A percentile compares a stretch with the other conserved stretches of the same genome.
These are phyloP conservation scores for Phylloporus rhodoxanthus DNA, from an alignment of 768 basidiomycete genomes.

Conservation along the genomic window DNA sequence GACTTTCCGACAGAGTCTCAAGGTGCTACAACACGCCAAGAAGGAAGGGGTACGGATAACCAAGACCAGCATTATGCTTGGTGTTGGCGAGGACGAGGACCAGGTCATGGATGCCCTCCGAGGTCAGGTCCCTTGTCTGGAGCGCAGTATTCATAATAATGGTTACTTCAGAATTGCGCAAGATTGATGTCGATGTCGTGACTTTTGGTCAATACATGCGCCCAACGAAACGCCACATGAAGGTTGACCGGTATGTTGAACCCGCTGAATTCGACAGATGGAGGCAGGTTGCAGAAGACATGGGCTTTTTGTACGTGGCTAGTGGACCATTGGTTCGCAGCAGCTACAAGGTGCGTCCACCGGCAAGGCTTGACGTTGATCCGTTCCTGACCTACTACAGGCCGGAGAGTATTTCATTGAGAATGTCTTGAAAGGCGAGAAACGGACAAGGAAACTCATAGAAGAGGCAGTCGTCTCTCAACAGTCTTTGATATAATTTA, in stretches of 20 bases:
- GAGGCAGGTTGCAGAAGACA: constrained; percentile 83
- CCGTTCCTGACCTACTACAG: constrained; percentile 34
- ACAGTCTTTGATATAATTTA: constrained; percentile 4
- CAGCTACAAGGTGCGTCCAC: constrained; percentile 83
- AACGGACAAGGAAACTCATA: constrained; percentile 31
- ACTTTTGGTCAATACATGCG: constrained; percentile 99
- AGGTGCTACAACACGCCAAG: constrained; percentile 79
- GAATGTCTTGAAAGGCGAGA: constrained; percentile 69
- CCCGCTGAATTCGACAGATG: constrained; percentile 90
- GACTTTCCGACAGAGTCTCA: constrained; percentile 78
- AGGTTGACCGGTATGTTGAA: constrained; percentile 93
- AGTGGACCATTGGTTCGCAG: constrained; percentile 94
- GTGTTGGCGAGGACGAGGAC: constrained; percentile 84
- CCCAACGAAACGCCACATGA: constrained; percentile 98
- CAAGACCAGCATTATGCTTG: constrained; percentile 98
- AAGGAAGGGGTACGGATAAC: constrained; percentile 79
- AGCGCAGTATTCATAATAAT: background rate
- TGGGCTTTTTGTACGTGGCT: constrained; percentile 97
- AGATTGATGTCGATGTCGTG: constrained; percentile 88
- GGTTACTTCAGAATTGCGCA: constrained; percentile 65
- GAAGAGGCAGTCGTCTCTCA: constrained; percentile 11
- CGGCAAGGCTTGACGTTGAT: background rate
- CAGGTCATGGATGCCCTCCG: constrained; percentile 78
- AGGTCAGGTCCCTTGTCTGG: constrained; percentile 44
- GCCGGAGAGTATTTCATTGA: constrained; percentile 97